Percentiles rank a stretch among this genome's conserved stretches.
phyloP scores from a whole-genome alignment of 805 yeast species.

The Wickerhamiella lipophila region DNA sequence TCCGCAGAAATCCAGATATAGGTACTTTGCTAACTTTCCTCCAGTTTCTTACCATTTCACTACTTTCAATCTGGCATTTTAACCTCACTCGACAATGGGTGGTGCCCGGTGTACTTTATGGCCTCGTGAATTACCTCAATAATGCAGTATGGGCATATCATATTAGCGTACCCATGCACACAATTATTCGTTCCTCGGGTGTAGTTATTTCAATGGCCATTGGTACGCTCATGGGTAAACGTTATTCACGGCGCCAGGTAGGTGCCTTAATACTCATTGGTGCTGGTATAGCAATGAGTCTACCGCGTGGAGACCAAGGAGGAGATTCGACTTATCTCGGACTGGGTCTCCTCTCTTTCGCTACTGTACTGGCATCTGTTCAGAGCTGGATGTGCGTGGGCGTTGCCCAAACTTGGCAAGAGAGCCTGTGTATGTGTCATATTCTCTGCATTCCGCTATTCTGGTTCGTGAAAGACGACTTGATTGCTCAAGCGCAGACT shows the following conservation, averaged over 20 bases:
- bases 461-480: conserved; percentile 28
- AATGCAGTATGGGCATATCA: conserved; percentile 46
- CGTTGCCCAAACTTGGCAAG: conserved; percentile 45
- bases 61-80: conserved; percentile 14
- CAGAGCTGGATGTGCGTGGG: conserved; percentile 47
- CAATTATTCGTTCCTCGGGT: conserved; percentile 51
- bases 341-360: conserved; percentile 32
- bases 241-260: conserved; percentile 37
- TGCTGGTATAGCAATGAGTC: conserved; percentile 40
- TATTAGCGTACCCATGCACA: conserved; percentile 54
- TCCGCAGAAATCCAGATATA: conserved; percentile 28
- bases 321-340: conserved; percentile 24
- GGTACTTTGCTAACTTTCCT: conserved; percentile 46
- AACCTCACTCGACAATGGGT: conserved; percentile 26
- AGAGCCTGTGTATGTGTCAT: conserved; percentile 50
- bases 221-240: conserved; percentile 39
- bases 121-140: conserved; percentile 39
- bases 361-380: conserved; percentile 43
- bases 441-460: conserved; percentile 44
- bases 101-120: conserved; percentile 39
- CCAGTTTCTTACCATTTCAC: conserved; percentile 42
- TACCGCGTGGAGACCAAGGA: conserved; percentile 20
- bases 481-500: conserved; percentile 26
- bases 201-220: conserved; percentile 48
- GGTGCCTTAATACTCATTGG: conserved; percentile 41